Evolutionary conservation across 2,329 filamentous ascomycete genomes (phyloP), one percentile per base, ranked within the genome.

Genomic region (Lecanosticta acicola): DNA sequence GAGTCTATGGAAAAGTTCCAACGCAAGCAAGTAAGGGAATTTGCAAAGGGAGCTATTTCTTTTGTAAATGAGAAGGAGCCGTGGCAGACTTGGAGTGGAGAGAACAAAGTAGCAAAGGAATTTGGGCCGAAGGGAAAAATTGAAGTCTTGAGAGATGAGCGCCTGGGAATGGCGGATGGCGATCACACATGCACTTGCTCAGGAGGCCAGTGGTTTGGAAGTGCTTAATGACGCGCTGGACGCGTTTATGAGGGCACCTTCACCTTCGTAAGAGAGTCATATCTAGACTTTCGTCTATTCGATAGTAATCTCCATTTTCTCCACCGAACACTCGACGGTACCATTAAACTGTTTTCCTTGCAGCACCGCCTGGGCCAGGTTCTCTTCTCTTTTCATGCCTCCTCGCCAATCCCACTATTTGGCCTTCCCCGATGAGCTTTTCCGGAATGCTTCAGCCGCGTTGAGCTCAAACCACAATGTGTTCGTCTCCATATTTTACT

Each of bases 151-250:
- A 40, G 36, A 21, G 46, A 49, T 43, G 39, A 38, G 39, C 35
- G 29, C 36, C 45, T 10, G 32, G n/a, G 8, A 44, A 46, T 76
- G 49, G 46, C 39, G 39, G 32, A 43, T 39, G 24, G 32, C 17
- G 20, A 41, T 41, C 14, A 39, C 49, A 18, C 20, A 26, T 4
- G 42, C 43, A 16, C 32, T 49, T 42, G 75, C 78, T 40, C 87
- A 74, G 36, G 41, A 37, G 16, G 37, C 41, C 7, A 11, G 24
- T 29, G 44, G 44, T 4, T 37, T 47, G 48, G 41, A 50, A 41
- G 21, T 16, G 33, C 41, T 50, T 32, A 45, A 36, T 20, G 48
- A 47, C 17, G 48, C 48, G 3, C 21, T 50, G 24, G 39, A 19
- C 19, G 41, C 18, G 7, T 47, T 50, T 18, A 47, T 47, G 40